Percentiles rank a stretch among this genome's conserved stretches.
Evolutionary conservation across 257 asterid species (phyloP).

Genomic region (Solanum microdontum): DNA sequence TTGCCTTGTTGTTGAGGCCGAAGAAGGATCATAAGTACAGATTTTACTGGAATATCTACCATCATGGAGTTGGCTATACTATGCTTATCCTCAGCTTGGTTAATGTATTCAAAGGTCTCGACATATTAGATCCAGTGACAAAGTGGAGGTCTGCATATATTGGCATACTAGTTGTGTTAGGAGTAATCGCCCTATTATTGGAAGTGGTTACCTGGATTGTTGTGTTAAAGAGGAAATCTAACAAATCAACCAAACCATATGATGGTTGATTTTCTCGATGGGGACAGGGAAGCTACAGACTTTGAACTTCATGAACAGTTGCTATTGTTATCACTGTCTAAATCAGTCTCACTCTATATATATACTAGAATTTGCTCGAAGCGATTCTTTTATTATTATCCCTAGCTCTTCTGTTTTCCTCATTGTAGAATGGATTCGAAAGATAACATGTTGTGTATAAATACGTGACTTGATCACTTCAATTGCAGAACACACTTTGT

Average conservation of each 20-base stretch:
- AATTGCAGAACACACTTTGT: background rate
- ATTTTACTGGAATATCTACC: slow-evolving; percentile 79
- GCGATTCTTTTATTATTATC: background rate
- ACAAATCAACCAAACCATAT: slow-evolving; percentile 41
- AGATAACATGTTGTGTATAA: background rate
- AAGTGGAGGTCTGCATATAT: slow-evolving; percentile 60
- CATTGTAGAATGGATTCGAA: background rate
- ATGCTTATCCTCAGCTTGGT: slow-evolving; percentile 50
- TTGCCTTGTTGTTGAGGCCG: slow-evolving; percentile 72
- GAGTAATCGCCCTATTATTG: slow-evolving; percentile 34
- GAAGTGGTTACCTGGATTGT: slow-evolving; percentile 69
- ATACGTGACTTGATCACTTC: background rate
- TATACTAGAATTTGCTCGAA: background rate
- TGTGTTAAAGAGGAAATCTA: slow-evolving; percentile 40
- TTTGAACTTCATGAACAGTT: slow-evolving; percentile 13
- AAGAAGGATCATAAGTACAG: slow-evolving; percentile 70
- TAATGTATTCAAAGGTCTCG: slow-evolving; percentile 71
- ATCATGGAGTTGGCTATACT: slow-evolving; percentile 52
- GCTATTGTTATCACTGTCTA: background rate
- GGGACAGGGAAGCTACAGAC: slow-evolving; percentile 23
- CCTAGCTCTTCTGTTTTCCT: background rate
- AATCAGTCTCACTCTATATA: background rate
- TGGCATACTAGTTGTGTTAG: slow-evolving; percentile 33
- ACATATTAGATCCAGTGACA: slow-evolving; percentile 45
- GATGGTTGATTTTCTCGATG: slow-evolving; percentile 26